These are phyloP conservation scores for Vitis hybrid DNA, from an alignment of 177 flowering plant species.

Conservation along the genomic window DNA sequence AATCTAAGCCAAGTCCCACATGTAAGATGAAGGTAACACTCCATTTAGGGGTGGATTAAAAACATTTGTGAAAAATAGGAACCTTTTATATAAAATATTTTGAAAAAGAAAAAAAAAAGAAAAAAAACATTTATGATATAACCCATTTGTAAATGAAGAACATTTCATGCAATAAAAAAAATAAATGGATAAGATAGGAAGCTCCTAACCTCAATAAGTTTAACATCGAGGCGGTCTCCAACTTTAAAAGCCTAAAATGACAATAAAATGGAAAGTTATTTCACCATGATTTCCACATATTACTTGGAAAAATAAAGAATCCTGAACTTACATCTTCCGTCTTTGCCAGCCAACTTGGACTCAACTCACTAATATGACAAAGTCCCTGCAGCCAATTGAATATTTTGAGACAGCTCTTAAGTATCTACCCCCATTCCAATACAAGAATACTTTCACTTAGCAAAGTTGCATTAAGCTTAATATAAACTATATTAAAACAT, in stretches of 20 bases:
- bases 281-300: not conserved
- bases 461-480: too few relatives aligned
- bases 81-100: not conserved
- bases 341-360: slow-evolving; percentile 76
- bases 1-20: not conserved
- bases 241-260: slow-evolving; percentile 72
- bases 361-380: slow-evolving; percentile 95
- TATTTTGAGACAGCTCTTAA: not conserved
- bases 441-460: too few relatives aligned
- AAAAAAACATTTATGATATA: not conserved
- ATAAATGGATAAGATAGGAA: not conserved
- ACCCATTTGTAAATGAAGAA: not conserved
- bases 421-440: not conserved
- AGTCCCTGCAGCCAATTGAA: slow-evolving; percentile 66
- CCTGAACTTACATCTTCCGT: slow-evolving; percentile 82
- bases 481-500: too few relatives aligned
- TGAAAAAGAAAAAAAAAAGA: not conserved
- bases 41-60: not conserved
- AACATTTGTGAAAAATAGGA: not conserved
- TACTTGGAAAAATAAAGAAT: not conserved
- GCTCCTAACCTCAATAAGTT: slow-evolving; percentile 80
- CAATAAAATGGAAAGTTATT: slow-evolving; percentile 5
- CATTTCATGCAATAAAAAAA: not conserved
- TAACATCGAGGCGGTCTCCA: slow-evolving; percentile 93
- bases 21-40: not conserved